Base-by-base conservation (phyloP, 2,329 filamentous ascomycete species). In the Aspergillus fijiensis region DNA sequence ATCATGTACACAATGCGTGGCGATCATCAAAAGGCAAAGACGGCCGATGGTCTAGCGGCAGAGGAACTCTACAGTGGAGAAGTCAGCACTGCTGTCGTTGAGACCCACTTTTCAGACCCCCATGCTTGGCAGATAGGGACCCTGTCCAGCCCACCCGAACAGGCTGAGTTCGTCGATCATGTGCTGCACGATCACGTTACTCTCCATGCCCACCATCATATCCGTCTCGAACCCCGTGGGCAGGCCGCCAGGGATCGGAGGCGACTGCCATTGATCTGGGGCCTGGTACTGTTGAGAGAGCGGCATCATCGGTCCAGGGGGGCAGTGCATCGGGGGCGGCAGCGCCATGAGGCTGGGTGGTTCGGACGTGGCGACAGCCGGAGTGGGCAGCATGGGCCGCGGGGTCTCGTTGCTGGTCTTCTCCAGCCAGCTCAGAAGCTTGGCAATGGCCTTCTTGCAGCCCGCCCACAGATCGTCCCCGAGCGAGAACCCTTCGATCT, bases 351-450 rank as follows among this genome's bases (percentile, higher is more conserved):
- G 33, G 14, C 33, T 35, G 33, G 33, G 33, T 2, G 33, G 14
- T 35, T 35, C 33, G 33, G 33, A 12, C 11, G 33, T 35, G 33
- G 11, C 33, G 33, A 35, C 14, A 4, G 14, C 11, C 10, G 33
- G 33, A 35, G 5, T 35, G 33, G 33, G 33, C 12, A 35, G 11
- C 11, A 35, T 12, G 33, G 33, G 14, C 11, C 51, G 51, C 21
- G 5, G 12, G 21, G 55, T 19, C 21, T 39, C 31, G 29, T 45
- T 53, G n/a, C 23, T 53, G 6, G 49, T 33, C 33, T 35, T 60
- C 39, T 59, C 51, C 23, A 63, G 23, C 57, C 61, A 63, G 16
- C 50, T 45, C 23, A 62, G 25, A 51, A 62, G 53, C 19, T 49
- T 58, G 33, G 35, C 50, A 7, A 49, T 45, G 14, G 33, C 42